Conservation (phyloP, 2,329 filamentous ascomycete genomes). For the Xylaria sp. region DNA sequence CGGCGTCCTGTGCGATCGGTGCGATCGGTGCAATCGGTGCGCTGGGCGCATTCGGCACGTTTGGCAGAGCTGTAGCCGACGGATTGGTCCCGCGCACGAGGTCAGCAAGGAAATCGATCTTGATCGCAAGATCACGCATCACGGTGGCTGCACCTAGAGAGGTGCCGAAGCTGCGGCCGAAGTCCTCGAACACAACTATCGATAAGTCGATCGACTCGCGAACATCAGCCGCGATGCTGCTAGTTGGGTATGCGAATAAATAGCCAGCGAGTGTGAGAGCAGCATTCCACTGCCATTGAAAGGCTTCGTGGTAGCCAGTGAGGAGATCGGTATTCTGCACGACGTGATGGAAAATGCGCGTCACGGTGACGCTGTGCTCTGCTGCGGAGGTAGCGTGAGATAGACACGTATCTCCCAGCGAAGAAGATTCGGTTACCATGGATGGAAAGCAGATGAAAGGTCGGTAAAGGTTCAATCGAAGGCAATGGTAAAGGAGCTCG, state of each 20-base stretch:
- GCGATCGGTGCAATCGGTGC: slow-evolving; percentile 10
- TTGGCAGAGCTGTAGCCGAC: slow-evolving; percentile 10
- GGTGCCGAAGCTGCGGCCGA: slow-evolving; percentile 40
- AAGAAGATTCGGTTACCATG: slow-evolving; percentile 20
- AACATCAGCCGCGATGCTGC: slow-evolving; percentile 32
- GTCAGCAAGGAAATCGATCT: slow-evolving; percentile 41
- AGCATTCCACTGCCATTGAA: slow-evolving; percentile 58
- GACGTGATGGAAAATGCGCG: slow-evolving; percentile 53
- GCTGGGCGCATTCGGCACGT: not conserved
- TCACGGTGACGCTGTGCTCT: slow-evolving; percentile 52
- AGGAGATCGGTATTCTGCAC: slow-evolving; percentile 50
- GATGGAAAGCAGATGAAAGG: slow-evolving; percentile 53
- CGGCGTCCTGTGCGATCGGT: slow-evolving; percentile 7
- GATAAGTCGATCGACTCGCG: slow-evolving; percentile 38
- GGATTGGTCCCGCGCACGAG: slow-evolving; percentile 30
- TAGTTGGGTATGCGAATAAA: slow-evolving; percentile 40
- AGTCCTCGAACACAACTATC: slow-evolving; percentile 41
- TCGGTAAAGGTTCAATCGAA: slow-evolving; percentile 52
- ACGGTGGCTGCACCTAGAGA: slow-evolving; percentile 39
- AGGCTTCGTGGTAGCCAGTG: slow-evolving; percentile 53
- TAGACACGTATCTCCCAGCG: slow-evolving; percentile 30
- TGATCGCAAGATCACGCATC: slow-evolving; percentile 41
- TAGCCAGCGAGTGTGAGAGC: slow-evolving; percentile 42
- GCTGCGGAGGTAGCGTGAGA: slow-evolving; percentile 44
- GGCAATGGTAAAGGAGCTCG: slow-evolving; percentile 55